Conservation (phyloP, 306 rosid species). For the Dryas octopetala region DNA sequence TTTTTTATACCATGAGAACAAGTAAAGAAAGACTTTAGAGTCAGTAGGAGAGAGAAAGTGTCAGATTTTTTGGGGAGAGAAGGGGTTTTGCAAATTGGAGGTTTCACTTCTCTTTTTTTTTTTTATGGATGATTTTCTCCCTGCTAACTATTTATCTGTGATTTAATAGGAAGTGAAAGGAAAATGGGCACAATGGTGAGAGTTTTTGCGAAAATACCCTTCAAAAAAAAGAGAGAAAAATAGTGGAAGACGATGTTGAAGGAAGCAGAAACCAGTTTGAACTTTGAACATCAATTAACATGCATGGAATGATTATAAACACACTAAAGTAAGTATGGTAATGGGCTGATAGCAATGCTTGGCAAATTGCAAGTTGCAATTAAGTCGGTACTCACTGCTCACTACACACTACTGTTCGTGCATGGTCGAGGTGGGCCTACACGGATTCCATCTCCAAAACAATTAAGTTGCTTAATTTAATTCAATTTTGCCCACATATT, state of each 20-base stretch:
- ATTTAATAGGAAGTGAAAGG: not conserved
- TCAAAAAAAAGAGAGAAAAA: not conserved
- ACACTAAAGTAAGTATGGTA: too few species aligned
- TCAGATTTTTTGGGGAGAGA: constrained; percentile 42
- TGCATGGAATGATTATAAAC: constrained; percentile 33
- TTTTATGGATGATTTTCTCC: not conserved
- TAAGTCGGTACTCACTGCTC: too few species aligned
- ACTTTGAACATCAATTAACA: not conserved
- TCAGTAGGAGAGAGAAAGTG: constrained; percentile 35
- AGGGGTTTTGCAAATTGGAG: constrained; percentile 21
- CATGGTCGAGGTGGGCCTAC: too few species aligned
- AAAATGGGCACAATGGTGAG: not conserved
- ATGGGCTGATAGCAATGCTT: too few species aligned
- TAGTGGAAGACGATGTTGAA: not conserved
- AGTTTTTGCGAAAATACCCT: constrained; percentile 26
- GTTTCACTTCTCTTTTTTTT: not conserved
- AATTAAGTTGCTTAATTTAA: too few species aligned
- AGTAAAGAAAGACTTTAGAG: constrained; percentile 27
- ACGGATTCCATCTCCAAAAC: too few species aligned
- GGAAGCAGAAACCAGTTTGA: constrained; percentile 17
- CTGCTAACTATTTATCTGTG: not conserved
- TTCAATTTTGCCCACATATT: too few species aligned
- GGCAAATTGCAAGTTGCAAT: too few species aligned
- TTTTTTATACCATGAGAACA: constrained; percentile 44
- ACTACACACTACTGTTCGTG: too few species aligned